Conservation (phyloP, 768 basidiomycete genomes). For the Phylloporus rhodoxanthus region DNA sequence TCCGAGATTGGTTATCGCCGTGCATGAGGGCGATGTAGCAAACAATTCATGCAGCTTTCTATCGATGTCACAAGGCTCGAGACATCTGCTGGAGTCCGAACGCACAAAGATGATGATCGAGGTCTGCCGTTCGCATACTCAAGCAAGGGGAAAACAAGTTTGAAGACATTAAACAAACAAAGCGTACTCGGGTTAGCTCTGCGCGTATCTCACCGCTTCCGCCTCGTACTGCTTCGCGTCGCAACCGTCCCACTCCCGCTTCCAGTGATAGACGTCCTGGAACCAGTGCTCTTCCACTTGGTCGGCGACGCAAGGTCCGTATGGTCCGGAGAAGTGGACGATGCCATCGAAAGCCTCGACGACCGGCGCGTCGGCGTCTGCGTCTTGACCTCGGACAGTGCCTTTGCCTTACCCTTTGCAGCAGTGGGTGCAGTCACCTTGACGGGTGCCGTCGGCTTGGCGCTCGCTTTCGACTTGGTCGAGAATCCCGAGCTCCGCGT, state of each 20-base stretch:
- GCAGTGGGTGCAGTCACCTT: neutral
- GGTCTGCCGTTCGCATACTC: neutral
- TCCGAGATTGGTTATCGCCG: too few relatives aligned
- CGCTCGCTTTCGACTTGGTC: conserved; percentile 8
- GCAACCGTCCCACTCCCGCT: conserved; percentile 12
- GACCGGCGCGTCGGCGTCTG: conserved; percentile 33
- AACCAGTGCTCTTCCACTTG: conserved; percentile 20
- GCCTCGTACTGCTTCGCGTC: conserved; percentile 29
- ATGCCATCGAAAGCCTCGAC: conserved; percentile 34
- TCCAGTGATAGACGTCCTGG: conserved; percentile 7
- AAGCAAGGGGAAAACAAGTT: neutral
- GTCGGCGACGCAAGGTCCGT: conserved; percentile 22
- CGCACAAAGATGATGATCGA: neutral
- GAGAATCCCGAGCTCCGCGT: conserved; percentile 14
- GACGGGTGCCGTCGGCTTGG: neutral
- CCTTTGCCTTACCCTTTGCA: conserved; percentile 16
- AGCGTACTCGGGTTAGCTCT: neutral
- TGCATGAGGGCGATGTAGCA: too few relatives aligned
- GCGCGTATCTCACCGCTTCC: conserved; percentile 19
- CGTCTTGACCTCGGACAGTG: conserved; percentile 20
- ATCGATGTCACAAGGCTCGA: too few relatives aligned
- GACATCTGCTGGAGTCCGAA: too few relatives aligned
- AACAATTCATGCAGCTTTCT: too few relatives aligned
- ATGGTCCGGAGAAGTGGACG: conserved; percentile 31
- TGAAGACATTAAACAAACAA: neutral